phyloP scores from a whole-genome alignment of 306 rosid genomes.

The Carpinus viminea region DNA sequence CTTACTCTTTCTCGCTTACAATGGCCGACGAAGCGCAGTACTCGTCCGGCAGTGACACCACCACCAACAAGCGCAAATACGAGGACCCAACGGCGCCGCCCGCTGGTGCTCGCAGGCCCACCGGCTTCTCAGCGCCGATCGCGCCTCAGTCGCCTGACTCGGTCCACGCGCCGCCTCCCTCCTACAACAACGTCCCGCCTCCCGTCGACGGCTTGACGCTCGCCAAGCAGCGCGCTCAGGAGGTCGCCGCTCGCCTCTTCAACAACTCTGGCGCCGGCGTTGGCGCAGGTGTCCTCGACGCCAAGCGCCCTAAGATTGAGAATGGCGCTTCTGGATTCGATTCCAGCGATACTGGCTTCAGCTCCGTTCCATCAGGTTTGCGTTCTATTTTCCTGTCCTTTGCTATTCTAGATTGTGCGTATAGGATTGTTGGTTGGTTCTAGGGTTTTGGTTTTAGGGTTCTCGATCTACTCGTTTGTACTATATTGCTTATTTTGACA shows the following conservation, averaged over 20 bases:
- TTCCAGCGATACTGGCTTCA: slow-evolving; percentile 56
- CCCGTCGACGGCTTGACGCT: slow-evolving; percentile 67
- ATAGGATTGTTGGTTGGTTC: background rate
- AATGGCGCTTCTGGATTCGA: slow-evolving; percentile 74
- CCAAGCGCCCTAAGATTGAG: slow-evolving; percentile 81
- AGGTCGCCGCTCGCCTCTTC: slow-evolving; percentile 86
- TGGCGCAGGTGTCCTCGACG: slow-evolving; percentile 41
- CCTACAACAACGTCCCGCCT: slow-evolving; percentile 70
- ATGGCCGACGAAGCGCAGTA: slow-evolving; percentile 83
- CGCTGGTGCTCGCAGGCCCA: slow-evolving; percentile 44
- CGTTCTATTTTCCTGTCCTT: background rate
- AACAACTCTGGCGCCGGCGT: slow-evolving; percentile 39
- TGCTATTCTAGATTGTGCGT: background rate
- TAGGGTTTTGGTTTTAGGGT: background rate
- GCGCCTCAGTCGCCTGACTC: slow-evolving; percentile 51
- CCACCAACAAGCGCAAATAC: slow-evolving; percentile 73
- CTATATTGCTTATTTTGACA: too few species aligned
- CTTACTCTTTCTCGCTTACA: background rate
- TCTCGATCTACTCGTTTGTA: background rate
- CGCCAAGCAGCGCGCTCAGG: slow-evolving; percentile 96
- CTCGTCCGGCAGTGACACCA: slow-evolving; percentile 53
- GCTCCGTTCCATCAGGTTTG: slow-evolving; percentile 37
- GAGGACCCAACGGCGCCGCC: slow-evolving; percentile 60
- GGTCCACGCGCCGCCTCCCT: slow-evolving; percentile 34
- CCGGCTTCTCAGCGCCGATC: slow-evolving; percentile 75